Base-by-base conservation (phyloP, 768 basidiomycete species). In the Mycena rebaudengoi region DNA sequence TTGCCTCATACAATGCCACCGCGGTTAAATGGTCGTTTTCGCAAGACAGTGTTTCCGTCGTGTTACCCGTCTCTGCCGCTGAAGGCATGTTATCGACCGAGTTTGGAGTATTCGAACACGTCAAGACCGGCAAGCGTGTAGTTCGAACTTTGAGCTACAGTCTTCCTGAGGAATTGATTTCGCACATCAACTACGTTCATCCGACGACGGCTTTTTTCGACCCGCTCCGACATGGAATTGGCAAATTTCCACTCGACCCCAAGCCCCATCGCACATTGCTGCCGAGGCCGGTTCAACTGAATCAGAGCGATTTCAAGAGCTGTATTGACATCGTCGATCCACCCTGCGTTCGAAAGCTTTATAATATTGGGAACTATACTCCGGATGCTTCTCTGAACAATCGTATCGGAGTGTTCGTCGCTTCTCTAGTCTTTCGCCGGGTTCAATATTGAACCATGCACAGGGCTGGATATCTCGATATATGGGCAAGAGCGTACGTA, bases 41-140 rank as follows among this genome's bases (percentile, higher is more conserved):
- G 0, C 72, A 75, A 23, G 86, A 86, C 60, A 86, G 83, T 81
- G 73, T 85, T 7, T 79, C 75, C 4, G 73, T 83, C 26, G 74
- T 69, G 14, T 73, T 85, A 3, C 75, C 83, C 0, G 75, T 86
- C 33, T 33, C 70, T 10, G 60, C 78, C 10, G 85, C 82, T 0
- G 85, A 86, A 68, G 67, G 76, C 54, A 85, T 86, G 83, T 72
- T 86, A 18, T 70, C 79, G 60, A 84, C 85, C 25, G 83, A 83
- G 11, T 67, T 67, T 43, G 37, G 65, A 43, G 60, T 79, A 26
- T 83, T 74, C 66, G 71, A 69, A 2, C 80, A 83, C 67, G 64
- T 49, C 3, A 70, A 71, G 60, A 78, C 75, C 54, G 66, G 69
- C 13, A 73, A 76, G 28, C 74, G 70, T 26, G 57, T 78, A 32